Base-by-base conservation (phyloP, 257 asterid species). In the Solanum etuberosum region DNA sequence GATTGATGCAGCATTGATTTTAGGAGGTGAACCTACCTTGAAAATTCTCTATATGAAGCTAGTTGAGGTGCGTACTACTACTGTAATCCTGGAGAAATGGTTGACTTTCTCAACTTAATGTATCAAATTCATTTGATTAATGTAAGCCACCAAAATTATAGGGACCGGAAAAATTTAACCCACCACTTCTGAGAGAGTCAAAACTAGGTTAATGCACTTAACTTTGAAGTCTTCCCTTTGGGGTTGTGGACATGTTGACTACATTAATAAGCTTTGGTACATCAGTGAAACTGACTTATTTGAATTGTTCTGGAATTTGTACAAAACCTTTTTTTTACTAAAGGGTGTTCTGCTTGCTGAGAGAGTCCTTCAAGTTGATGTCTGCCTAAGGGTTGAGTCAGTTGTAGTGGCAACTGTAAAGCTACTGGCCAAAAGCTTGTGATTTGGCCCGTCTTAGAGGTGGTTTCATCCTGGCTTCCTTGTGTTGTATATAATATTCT, bases 1-100 rank as follows among this genome's bases (percentile, higher is more conserved):
- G 88, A 94, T 97, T 88, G 98, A 95, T 91, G 99, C 98, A 72
- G 98, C 98, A 86, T 90, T 97, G 86, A 97, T 96, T 84, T 91
- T 97, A 92, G 99, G 99, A 67, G 99, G 99, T 37, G 98, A 97
- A 91, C 94, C 93, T 83, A 87, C 99, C 11, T 90, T 96, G 89
- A 93, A 91, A 92, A 93, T 97, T 90, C 97, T 97, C 85, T 95
- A 93, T 90, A 85, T 92, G 94, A 97, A 94, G 94, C 96, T 97
- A 87, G 92, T 94, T 84, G 98, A 97, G 99, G 99, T 97, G 83
- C 63, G 63, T 86, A 86, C 68, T 86, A 88, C 78, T 68, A 77
- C 46, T 71, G 67, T 91, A 78, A 81, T 73, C 82, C 86, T 88
- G 84, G 70, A 63, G 63, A 40, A 85, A 14, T 87, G 67, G 38